phyloP scores from a whole-genome alignment of 768 basidiomycete genomes.

The Boletus rufocinnamomeus region DNA sequence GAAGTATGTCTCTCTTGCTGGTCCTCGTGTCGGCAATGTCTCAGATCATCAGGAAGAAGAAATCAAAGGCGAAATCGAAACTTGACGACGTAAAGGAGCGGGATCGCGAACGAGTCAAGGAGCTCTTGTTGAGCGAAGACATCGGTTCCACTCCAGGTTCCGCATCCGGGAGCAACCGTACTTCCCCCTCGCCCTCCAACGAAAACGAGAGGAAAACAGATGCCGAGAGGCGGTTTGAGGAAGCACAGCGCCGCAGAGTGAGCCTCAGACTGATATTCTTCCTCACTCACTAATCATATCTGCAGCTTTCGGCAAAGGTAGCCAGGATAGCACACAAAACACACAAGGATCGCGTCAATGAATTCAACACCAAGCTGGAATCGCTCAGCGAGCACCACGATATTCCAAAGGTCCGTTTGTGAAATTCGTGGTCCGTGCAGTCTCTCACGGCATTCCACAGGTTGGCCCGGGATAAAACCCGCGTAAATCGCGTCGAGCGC shows the following conservation, averaged over 20 bases:
- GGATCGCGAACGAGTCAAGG: conserved; percentile 47
- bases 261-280: conserved; percentile 27
- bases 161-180: conserved; percentile 57
- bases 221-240: conserved; percentile 86
- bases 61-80: conserved; percentile 69
- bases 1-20: conserved; percentile 54
- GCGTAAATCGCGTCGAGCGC: conserved; percentile 33
- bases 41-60: conserved; percentile 69
- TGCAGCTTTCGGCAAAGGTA: conserved; percentile 74
- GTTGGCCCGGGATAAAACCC: conserved; percentile 81
- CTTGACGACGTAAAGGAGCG: conserved; percentile 46
- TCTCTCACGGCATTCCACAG: conserved; percentile 43
- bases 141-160: conserved; percentile 42
- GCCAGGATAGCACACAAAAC: conserved; percentile 78
- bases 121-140: conserved; percentile 53
- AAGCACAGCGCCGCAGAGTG: conserved; percentile 81
- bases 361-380: conserved; percentile 87
- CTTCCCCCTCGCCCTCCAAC: conserved; percentile 57
- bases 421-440: conserved; percentile 31
- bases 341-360: conserved; percentile 91
- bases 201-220: conserved; percentile 70
- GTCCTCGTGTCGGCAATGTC: conserved; percentile 1
- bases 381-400: conserved; percentile 91
- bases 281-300: conserved; percentile 12
- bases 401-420: conserved; percentile 74